Percentiles rank a stretch among this genome's conserved stretches.
phyloP scores from a whole-genome alignment of 495 filamentous ascomycete genomes.

The Penicillium bialowiezense region DNA sequence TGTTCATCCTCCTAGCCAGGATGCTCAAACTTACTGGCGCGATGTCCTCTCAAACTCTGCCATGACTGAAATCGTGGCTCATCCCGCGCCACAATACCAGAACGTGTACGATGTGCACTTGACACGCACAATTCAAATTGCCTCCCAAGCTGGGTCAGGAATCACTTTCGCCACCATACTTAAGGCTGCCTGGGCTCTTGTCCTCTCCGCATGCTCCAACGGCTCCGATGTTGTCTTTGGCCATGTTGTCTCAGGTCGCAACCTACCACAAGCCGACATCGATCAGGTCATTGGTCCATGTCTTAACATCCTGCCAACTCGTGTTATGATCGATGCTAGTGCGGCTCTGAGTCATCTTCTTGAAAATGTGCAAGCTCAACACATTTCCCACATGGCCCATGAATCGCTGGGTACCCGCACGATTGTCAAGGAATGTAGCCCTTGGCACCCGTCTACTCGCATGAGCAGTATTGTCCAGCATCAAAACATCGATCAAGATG shows the following conservation, averaged over 20 bases:
- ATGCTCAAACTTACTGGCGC: too few species aligned
- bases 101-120: too few species aligned
- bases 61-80: too few species aligned
- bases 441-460: too few species aligned
- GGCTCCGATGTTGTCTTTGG: slow-evolving; percentile 30
- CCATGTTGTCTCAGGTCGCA: slow-evolving; percentile 29
- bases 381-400: background rate
- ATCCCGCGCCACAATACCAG: too few species aligned
- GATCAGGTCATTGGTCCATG: slow-evolving; percentile 28
- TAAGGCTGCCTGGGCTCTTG: slow-evolving; percentile 33
- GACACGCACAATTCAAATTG: too few species aligned
- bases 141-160: background rate
- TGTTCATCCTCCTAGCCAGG: too few species aligned
- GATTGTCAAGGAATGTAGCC: background rate
- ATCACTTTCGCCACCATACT: slow-evolving; percentile 25
- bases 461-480: slow-evolving; percentile 1
- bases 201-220: slow-evolving; percentile 16
- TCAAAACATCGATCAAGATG: slow-evolving; percentile 1
- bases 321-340: too few species aligned
- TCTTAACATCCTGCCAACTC: too few species aligned
- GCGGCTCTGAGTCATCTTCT: background rate
- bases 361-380: background rate
- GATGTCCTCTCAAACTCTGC: too few species aligned
- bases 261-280: slow-evolving; percentile 25
- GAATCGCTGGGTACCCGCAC: background rate